Conservation (phyloP, 257 asterid genomes). For the Solanum neorickii region DNA sequence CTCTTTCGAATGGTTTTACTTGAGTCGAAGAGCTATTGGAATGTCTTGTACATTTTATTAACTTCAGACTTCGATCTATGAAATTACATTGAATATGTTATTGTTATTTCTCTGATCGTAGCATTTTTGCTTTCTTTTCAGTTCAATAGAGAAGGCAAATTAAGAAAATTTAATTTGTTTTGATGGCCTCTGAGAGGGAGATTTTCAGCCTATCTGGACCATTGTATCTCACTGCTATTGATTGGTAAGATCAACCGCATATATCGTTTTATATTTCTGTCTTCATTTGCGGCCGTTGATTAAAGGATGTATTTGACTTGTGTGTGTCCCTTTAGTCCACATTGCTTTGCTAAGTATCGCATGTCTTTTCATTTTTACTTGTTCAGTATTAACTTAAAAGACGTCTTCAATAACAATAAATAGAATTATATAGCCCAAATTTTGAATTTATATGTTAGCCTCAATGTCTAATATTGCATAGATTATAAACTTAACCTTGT, state of each 20-base stretch:
- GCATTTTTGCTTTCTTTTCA: neutral
- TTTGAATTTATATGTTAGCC: neutral
- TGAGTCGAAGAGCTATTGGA: accelerated
- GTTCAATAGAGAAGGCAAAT: neutral
- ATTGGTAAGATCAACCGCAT: conserved; percentile 36
- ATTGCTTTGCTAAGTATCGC: neutral
- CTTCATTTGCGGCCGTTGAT: neutral
- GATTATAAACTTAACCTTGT: neutral
- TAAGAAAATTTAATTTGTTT: neutral
- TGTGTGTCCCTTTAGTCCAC: neutral
- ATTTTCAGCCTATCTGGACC: conserved; percentile 50
- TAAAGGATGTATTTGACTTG: neutral
- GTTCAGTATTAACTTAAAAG: no score
- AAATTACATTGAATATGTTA: accelerated
- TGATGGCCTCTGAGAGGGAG: conserved; percentile 44
- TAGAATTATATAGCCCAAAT: neutral
- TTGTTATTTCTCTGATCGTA: neutral
- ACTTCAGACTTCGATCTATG: neutral
- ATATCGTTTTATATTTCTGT: neutral
- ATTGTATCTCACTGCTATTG: conserved; percentile 30
- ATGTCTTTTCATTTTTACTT: neutral
- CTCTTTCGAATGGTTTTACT: neutral
- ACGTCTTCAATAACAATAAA: neutral
- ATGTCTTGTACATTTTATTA: no score
- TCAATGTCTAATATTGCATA: neutral